Evolutionary conservation across 208 protist species (phyloP), one percentile per base, ranked within the genome.

Genomic region (Trypanosoma avium): DNA sequence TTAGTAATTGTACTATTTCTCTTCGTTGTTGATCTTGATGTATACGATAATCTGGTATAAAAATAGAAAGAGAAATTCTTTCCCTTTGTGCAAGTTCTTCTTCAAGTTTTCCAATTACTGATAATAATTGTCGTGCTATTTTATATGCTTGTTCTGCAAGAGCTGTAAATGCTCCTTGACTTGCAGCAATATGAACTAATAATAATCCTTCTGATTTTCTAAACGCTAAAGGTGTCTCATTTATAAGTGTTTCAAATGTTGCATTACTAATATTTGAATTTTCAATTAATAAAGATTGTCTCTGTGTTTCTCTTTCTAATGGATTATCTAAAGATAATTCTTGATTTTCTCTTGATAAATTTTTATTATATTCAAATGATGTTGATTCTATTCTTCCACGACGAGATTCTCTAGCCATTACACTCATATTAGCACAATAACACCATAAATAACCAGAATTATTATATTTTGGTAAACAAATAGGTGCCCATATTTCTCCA

Each of bases 391-490:
- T 48, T 54, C 47, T 40, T 13, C 17, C 38, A 43, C 63, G 59
- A 43, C 63, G 60, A 42, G 57, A 62, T 21, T 73, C 64, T 10
- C 63, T 47, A 33, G 52, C 69, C 50, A 70, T 64, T 13, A 57
- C 55, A 63, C 63, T 74, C 49, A 80, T 57, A 48, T 74, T 67
- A 38, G 68, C 68, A 47, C 76, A 74, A 67, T 94, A 86, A 56
- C 78, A 88, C 86, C 88, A 94, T 13, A 94, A 59, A 55, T 91
- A 94, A 47, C 85, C 85, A 27, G 67, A 78, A 47, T 62, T 55
- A 71, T 92, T 91, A 61, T 86, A 92, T 38, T 70, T 62, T 3
- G 85, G 85, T 12, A 94, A 70, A 58, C 84, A 90, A 52, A 94
- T 26, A 21, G 88, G 88, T 22, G 77, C 82, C 86, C 88, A 94